Percentiles rank a stretch among this genome's conserved stretches.
Evolutionary conservation across 2,329 filamentous ascomycete species (phyloP).

Genomic region (Scedosporium minutisporum): DNA sequence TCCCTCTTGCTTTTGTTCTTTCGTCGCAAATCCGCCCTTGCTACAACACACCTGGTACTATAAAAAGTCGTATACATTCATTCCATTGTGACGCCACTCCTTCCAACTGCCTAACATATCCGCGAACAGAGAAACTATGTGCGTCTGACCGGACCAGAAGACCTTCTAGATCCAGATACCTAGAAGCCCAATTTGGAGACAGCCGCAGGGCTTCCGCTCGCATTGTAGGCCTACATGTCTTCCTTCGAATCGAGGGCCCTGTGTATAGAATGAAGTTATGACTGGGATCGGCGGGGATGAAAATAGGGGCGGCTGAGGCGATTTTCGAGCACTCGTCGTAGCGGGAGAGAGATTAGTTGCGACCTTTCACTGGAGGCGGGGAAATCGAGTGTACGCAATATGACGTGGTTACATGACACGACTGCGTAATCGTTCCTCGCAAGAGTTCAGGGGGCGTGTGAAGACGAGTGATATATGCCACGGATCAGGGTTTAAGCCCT

Average conservation of each 20-base stretch:
- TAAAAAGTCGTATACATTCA: neutral
- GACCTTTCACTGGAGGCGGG: neutral
- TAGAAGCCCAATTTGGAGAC: neutral
- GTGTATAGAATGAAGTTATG: neutral
- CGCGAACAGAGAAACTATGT: neutral
- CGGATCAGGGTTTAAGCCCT: neutral
- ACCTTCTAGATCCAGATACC: neutral
- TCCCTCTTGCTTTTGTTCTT: neutral
- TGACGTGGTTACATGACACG: neutral
- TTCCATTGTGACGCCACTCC: neutral
- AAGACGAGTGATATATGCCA: neutral
- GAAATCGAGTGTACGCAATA: neutral
- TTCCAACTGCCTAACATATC: neutral
- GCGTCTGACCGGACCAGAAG: neutral
- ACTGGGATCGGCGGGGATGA: neutral
- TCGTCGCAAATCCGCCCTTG: neutral
- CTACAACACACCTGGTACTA: neutral
- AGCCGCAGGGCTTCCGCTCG: neutral
- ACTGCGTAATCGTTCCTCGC: too few species aligned
- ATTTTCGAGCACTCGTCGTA: neutral
- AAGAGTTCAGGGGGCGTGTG: neutral
- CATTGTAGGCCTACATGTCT: neutral
- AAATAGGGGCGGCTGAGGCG: neutral
- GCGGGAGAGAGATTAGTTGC: neutral
- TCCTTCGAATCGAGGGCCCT: neutral